Base-by-base conservation (phyloP, 2,329 filamentous ascomycete species). In the Colletotrichum karsti region DNA sequence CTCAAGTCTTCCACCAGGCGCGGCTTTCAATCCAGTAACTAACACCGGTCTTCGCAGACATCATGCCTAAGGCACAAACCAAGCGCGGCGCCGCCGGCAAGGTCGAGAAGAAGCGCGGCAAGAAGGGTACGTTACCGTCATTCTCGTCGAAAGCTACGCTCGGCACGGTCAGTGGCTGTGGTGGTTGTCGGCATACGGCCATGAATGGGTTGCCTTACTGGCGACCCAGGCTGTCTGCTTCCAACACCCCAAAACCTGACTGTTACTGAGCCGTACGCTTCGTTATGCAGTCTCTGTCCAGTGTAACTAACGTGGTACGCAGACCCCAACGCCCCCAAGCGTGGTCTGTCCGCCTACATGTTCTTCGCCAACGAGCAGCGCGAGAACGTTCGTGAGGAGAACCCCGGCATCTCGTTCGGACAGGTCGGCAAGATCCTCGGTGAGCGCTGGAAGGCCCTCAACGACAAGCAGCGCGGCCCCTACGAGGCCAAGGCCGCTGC, bases 291-390 rank as follows among this genome's bases (percentile, higher is more conserved):
- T 12, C 2, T 54, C 5, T 5, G 6, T 24, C 22, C 13, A 5
- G 26, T 70, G 69, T 18, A 5, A 18, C 73, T 70, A 41, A 73
- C 59, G 66, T 8, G 4, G 2, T 7, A 20, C 15, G 8, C 76
- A 97, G 95, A 98, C 84, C 94, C 94, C 83, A 98, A 98, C 85
- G 95, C 95, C 69, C 96, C 96, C 82, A 99, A 98, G 94, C 94
- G 96, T 84, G 96, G 95, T 87, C 93, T 99, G 56, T 98, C 96
- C 60, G 96, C 96, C 72, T 99, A 99, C 91, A 99, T 99, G 96
- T 98, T 98, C 92, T 99, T 98, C 82, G 96, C 96, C 90, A 98
- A 98, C 80, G 96, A 98, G 85, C 94, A 98, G 86, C 95, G 96
- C 76, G 95, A 98, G 80, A 97, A 96, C 82, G 96, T 99, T 75